Percentiles rank a stretch among this genome's conserved stretches.
Evolutionary conservation across 768 basidiomycete species (phyloP).

Genomic region (Sporobolomyces roseus): DNA sequence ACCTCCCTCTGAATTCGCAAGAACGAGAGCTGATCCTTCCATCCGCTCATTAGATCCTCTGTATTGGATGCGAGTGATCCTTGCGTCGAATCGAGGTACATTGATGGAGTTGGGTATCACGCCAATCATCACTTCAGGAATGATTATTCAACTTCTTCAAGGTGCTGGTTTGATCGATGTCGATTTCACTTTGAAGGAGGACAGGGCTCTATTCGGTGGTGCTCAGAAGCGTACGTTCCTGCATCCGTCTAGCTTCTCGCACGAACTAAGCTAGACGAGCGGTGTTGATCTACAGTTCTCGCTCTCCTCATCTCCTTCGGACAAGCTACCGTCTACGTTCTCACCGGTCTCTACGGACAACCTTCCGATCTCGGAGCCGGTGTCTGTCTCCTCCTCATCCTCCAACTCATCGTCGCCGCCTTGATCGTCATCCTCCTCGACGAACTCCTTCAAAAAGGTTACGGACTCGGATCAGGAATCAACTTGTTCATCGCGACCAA

Average conservation of each 20-base stretch:
- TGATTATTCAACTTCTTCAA: conserved; percentile 99
- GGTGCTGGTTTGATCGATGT: conserved; percentile 97
- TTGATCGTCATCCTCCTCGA: conserved; percentile 98
- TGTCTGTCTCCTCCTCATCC: conserved; percentile 91
- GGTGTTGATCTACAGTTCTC: conserved; percentile 62
- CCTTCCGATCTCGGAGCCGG: conserved; percentile 90
- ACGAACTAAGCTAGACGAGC: too few species aligned
- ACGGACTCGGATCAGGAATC: conserved; percentile 97
- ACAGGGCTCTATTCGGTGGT: conserved; percentile 87
- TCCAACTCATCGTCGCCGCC: conserved; percentile 87
- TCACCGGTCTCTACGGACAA: conserved; percentile 93
- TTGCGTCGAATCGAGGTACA: conserved; percentile 95
- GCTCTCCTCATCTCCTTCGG: conserved; percentile 94
- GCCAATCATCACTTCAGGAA: conserved; percentile 94
- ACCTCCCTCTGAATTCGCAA: neutral
- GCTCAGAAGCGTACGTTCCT: conserved; percentile 83
- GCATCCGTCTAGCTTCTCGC: neutral
- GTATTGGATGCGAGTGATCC: conserved; percentile 99
- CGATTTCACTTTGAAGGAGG: conserved; percentile 95
- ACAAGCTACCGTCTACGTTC: conserved; percentile 92
- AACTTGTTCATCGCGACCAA: conserved; percentile 99
- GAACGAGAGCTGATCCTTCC: neutral
- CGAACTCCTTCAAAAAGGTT: conserved; percentile 97
- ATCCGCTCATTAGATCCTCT: conserved; percentile 65
- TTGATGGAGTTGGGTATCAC: conserved; percentile 99